Evolutionary conservation across 108 stramenopile genomes (phyloP).

Genomic region (Discostella pseudostelligera): DNA sequence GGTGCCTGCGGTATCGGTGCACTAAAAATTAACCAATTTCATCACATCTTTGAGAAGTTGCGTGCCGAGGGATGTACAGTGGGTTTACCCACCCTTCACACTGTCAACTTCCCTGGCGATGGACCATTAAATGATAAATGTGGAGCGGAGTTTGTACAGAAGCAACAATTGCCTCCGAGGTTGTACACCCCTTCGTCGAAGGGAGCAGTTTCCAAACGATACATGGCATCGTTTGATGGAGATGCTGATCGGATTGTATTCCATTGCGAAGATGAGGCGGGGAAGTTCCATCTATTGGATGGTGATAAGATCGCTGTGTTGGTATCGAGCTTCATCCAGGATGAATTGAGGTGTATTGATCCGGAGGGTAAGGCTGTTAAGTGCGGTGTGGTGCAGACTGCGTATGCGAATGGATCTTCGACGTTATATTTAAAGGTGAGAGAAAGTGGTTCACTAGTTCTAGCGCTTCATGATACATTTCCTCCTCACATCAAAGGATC

Average conservation of each 20-base stretch:
- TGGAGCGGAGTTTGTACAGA: conserved; percentile 96
- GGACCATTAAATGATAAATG: conserved; percentile 87
- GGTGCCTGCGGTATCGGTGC: conserved; percentile 94
- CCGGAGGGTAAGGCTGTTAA: conserved; percentile 50
- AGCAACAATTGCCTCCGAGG: conserved; percentile 68
- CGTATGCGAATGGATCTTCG: conserved; percentile 98
- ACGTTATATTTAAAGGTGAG: conserved; percentile 78
- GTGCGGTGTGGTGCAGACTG: conserved; percentile 97
- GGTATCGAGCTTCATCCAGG: conserved; percentile 80
- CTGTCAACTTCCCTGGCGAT: conserved; percentile 63
- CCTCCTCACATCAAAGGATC: background rate
- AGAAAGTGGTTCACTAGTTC: background rate
- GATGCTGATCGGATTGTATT: conserved; percentile 99
- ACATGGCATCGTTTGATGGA: conserved; percentile 92
- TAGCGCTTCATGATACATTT: background rate
- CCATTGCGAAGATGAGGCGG: conserved; percentile 56
- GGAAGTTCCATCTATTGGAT: conserved; percentile 80
- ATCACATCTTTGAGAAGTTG: conserved; percentile 35
- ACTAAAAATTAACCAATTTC: conserved; percentile 44
- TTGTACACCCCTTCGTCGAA: conserved; percentile 45
- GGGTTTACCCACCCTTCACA: conserved; percentile 31
- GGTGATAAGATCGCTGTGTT: conserved; percentile 96
- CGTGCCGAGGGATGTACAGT: conserved; percentile 27
- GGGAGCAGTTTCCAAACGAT: conserved; percentile 21
- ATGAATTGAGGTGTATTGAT: conserved; percentile 53